Percentiles rank a stretch among this genome's conserved stretches.
Evolutionary conservation across 352 stramenopile genomes (phyloP).

Genomic region (Blastocystis hominis): DNA sequence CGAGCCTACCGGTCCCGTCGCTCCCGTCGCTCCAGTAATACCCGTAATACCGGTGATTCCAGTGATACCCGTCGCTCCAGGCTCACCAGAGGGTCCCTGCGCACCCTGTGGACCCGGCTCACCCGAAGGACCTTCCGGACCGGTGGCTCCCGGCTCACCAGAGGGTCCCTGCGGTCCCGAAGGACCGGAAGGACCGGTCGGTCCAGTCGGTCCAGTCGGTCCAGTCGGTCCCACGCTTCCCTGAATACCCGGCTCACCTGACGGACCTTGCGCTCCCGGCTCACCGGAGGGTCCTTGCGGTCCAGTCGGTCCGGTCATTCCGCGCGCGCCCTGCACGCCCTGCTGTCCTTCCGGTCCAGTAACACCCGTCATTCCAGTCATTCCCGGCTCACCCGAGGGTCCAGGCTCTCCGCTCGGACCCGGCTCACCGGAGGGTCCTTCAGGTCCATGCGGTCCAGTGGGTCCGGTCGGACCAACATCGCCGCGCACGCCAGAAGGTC

Average conservation of each 20-base stretch:
- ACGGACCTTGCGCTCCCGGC: background rate
- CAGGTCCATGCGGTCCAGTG: background rate
- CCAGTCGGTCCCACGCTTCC: background rate
- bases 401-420: slow-evolving; percentile 1
- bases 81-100: background rate
- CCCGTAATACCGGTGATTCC: background rate
- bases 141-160: background rate
- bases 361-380: background rate
- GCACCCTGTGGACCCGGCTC: background rate
- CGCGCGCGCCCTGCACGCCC: background rate
- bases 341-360: slow-evolving; percentile 39
- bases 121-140: background rate
- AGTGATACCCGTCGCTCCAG: background rate
- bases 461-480: background rate
- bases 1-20: background rate
- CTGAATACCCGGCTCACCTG: background rate
- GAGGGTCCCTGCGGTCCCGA: background rate
- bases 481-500: background rate
- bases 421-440: background rate
- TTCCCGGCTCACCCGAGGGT: background rate
- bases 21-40: background rate
- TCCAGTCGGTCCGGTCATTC: background rate
- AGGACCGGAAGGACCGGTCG: background rate
- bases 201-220: background rate
- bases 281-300: background rate